Evolutionary conservation across 179 eudicot species (phyloP).

Genomic region (Spergularia azorica): DNA sequence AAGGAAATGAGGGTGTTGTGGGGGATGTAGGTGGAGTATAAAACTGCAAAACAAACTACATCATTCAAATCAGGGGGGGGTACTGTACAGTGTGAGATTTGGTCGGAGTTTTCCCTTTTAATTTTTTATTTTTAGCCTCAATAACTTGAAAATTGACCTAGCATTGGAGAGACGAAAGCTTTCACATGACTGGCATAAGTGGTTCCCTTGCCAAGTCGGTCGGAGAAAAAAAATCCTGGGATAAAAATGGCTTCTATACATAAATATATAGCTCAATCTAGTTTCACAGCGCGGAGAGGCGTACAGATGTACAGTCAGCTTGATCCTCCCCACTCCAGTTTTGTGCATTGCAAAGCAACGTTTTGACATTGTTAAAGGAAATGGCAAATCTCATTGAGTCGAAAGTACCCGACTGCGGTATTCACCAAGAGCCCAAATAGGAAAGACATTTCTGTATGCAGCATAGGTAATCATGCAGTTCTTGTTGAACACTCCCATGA

Average conservation of each 20-base stretch:
- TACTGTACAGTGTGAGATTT: too few relatives aligned
- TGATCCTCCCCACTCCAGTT: not conserved
- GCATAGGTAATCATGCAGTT: constrained; percentile 96
- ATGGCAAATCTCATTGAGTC: constrained; percentile 18
- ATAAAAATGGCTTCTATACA: not conserved
- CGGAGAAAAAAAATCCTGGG: not conserved
- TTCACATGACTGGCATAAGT: too few relatives aligned
- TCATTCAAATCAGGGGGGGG: too few relatives aligned
- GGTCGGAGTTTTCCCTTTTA: too few relatives aligned
- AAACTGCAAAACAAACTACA: too few relatives aligned
- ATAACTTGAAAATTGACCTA: too few relatives aligned
- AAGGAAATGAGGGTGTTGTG: too few relatives aligned
- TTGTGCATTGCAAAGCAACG: constrained; percentile 8
- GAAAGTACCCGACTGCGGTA: constrained; percentile 63
- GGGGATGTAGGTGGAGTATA: too few relatives aligned
- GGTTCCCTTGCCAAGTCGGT: too few relatives aligned
- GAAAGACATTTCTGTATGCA: constrained; percentile 84
- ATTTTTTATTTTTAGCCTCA: too few relatives aligned
- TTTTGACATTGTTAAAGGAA: not conserved
- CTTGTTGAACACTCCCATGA: constrained; percentile 91
- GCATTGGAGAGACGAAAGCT: too few relatives aligned
- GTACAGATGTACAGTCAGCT: not conserved
- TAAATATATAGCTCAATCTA: constrained; percentile 5
- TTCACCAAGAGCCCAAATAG: constrained; percentile 95
- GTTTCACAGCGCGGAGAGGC: not conserved